Percentiles rank a stretch among this genome's conserved stretches.
These are phyloP conservation scores for Entonaema liquescens DNA, from an alignment of 495 filamentous ascomycete genomes.

Conservation along the genomic window DNA sequence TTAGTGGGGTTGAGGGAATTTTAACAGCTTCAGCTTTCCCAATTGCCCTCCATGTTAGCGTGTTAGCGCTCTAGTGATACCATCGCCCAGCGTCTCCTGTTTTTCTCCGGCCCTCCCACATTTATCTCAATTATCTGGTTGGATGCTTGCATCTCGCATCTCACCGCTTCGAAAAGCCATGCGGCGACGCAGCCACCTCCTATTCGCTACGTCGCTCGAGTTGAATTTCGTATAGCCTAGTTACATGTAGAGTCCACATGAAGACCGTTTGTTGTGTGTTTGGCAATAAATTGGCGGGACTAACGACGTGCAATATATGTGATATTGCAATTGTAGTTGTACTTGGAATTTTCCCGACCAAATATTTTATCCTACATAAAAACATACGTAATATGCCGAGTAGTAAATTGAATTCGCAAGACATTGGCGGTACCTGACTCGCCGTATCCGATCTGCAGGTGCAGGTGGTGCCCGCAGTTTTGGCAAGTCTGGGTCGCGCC, in stretches of 20 bases:
- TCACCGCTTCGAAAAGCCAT: slow-evolving; percentile 38
- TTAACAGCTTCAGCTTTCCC: slow-evolving; percentile 33
- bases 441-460: slow-evolving; percentile 25
- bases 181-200: slow-evolving; percentile 21
- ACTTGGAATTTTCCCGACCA: slow-evolving; percentile 13
- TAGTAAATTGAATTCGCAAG: slow-evolving; percentile 12
- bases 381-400: slow-evolving; percentile 2
- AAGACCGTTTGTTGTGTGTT: background rate
- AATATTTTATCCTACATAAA: slow-evolving; percentile 5
- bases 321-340: slow-evolving; percentile 21
- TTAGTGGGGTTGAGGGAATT: slow-evolving; percentile 13
- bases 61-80: slow-evolving; percentile 19
- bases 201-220: slow-evolving; percentile 24
- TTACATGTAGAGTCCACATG: slow-evolving; percentile 17
- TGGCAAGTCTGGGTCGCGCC: slow-evolving; percentile 16
- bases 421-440: slow-evolving; percentile 5
- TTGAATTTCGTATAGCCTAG: slow-evolving; percentile 21
- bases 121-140: slow-evolving; percentile 9
- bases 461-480: slow-evolving; percentile 4
- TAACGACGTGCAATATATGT: slow-evolving; percentile 30
- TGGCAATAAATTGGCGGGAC: slow-evolving; percentile 2
- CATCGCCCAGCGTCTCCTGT: slow-evolving; percentile 14
- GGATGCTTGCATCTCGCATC: slow-evolving; percentile 24
- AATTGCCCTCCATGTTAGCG: slow-evolving; percentile 17
- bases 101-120: slow-evolving; percentile 9